Percentiles rank a stretch among this genome's conserved stretches.
Conservation (phyloP, 805 yeast genomes). For the Candida nemodendra region DNA sequence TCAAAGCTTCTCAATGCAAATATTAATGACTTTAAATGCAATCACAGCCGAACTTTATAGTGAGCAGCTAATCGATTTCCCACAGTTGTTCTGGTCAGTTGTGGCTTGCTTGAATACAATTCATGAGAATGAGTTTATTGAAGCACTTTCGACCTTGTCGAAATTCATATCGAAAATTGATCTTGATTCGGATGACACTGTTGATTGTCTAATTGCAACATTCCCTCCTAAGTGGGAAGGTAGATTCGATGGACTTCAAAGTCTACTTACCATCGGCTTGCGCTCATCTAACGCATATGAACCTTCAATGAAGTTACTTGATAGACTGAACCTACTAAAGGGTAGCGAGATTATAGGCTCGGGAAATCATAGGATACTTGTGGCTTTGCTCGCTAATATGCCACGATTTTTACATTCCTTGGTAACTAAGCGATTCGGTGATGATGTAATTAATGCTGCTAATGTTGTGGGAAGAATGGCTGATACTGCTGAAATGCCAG, state of each 20-base stretch:
- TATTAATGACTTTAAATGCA: constrained; percentile 92
- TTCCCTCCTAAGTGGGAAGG: constrained; percentile 98
- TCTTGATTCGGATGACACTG: constrained; percentile 80
- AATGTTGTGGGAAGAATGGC: constrained; percentile 62
- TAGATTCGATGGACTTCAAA: constrained; percentile 83
- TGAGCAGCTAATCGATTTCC: constrained; percentile 77
- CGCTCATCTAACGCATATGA: constrained; percentile 80
- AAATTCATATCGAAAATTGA: constrained; percentile 87
- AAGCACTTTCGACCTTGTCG: constrained; percentile 75
- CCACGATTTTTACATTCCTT: constrained; percentile 85
- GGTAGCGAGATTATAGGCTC: constrained; percentile 79
- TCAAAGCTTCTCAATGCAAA: constrained; percentile 97
- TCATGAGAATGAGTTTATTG: constrained; percentile 91
- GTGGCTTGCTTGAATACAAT: constrained; percentile 88
- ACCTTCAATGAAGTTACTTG: constrained; percentile 69
- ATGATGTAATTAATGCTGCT: constrained; percentile 53
- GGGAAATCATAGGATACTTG: constrained; percentile 63
- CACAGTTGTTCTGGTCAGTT: constrained; percentile 93
- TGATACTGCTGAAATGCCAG: constrained; percentile 47
- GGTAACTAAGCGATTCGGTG: constrained; percentile 50
- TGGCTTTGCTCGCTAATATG: constrained; percentile 72
- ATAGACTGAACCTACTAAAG: constrained; percentile 61
- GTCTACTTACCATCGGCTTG: constrained; percentile 75
- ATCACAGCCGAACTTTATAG: constrained; percentile 82
- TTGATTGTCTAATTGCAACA: constrained; percentile 74